Evolutionary conservation across 495 filamentous ascomycete species (phyloP).

Genomic region (Aspergillus incahuasiensis): DNA sequence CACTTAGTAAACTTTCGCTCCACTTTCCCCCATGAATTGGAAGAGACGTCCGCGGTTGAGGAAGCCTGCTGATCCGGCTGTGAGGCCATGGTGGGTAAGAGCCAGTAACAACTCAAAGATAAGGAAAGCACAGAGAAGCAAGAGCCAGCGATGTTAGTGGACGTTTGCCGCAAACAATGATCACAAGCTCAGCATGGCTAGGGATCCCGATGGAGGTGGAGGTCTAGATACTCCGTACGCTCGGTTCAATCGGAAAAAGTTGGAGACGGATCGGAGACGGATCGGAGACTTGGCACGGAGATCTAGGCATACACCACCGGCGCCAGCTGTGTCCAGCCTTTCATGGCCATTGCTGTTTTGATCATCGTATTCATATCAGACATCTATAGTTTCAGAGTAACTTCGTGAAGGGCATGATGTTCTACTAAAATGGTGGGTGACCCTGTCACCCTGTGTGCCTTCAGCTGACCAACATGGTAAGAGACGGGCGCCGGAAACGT

Average conservation of each 20-base stretch:
- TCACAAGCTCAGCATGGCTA: neutral
- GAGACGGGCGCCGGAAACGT: too few species aligned
- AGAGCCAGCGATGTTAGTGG: neutral
- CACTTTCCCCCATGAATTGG: slow-evolving; percentile 34
- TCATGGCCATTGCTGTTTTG: neutral
- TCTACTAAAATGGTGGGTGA: too few species aligned
- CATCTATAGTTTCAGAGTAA: too few species aligned
- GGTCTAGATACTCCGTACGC: neutral
- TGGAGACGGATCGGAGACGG: slow-evolving; percentile 13
- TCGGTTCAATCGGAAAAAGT: neutral
- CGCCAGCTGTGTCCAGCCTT: neutral
- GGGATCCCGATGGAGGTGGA: slow-evolving; percentile 2
- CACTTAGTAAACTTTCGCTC: slow-evolving; percentile 41
- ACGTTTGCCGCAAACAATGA: neutral
- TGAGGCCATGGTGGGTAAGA: slow-evolving; percentile 14
- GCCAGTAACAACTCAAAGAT: neutral
- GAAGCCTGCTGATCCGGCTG: slow-evolving; percentile 10
- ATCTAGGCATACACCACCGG: neutral
- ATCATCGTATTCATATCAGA: neutral
- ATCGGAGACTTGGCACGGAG: slow-evolving; percentile 31
- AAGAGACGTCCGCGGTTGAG: slow-evolving; percentile 15
- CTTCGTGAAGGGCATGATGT: too few species aligned
- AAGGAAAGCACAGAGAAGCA: neutral
- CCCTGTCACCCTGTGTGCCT: too few species aligned
- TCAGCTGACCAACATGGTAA: too few species aligned